Conservation (phyloP, 78 protist species). For the Dictyostelium discoideum region DNA sequence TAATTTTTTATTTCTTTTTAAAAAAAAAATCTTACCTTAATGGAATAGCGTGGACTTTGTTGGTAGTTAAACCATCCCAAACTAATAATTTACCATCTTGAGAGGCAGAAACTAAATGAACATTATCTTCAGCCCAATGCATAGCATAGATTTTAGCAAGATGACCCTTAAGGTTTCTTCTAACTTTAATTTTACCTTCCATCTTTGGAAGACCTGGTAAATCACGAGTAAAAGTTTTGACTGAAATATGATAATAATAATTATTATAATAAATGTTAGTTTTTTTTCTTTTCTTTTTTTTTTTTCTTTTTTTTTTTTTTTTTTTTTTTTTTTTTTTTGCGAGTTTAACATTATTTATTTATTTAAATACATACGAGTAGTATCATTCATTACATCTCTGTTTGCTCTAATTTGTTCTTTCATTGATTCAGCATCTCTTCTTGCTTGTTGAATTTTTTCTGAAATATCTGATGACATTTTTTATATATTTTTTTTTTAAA, state of each 20-base stretch:
- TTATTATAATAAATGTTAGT: too few species aligned
- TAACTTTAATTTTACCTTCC: conserved; percentile 81
- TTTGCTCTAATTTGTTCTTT: conserved; percentile 83
- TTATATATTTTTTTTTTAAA: neutral
- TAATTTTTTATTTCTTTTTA: neutral
- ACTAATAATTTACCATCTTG: conserved; percentile 98
- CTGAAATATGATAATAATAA: neutral
- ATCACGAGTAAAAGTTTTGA: conserved; percentile 79
- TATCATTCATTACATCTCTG: conserved; percentile 82
- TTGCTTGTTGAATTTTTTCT: conserved; percentile 82
- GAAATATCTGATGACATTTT: conserved; percentile 76
- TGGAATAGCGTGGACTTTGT: conserved; percentile 94
- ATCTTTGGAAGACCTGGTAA: conserved; percentile 71
- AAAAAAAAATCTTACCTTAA: conserved; percentile 73
- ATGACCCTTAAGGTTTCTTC: conserved; percentile 94
- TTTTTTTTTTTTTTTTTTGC: neutral
- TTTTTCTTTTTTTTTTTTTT: neutral
- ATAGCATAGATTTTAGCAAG: conserved; percentile 96
- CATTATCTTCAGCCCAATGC: conserved; percentile 94
- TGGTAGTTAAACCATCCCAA: conserved; percentile 95
- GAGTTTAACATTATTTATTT: too few species aligned
- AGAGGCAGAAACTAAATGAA: conserved; percentile 94
- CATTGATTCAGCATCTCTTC: conserved; percentile 81
- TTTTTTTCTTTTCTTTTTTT: neutral
- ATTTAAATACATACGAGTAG: conserved; percentile 54